Base-by-base conservation (phyloP, 768 basidiomycete genomes). In the Multifurca ochricompacta region DNA sequence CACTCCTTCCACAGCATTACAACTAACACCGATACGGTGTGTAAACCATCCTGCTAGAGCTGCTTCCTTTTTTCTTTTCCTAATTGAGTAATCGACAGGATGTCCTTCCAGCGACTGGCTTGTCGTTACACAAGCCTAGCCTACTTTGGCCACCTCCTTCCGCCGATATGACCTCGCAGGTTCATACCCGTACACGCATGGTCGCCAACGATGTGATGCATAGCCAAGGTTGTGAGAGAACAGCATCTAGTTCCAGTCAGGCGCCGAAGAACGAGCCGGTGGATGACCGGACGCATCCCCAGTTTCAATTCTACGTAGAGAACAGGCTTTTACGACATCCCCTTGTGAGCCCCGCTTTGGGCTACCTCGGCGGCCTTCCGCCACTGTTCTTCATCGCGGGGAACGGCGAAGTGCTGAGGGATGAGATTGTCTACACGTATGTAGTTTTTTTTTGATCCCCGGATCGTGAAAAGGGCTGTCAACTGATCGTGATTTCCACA, bases 1-100 rank as follows among this genome's bases (percentile, higher is more conserved):
- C 95, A 98, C 67, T 92, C 89, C 1, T 97, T 98, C 68, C 89
- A 91, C 0, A 91, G 87, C 62, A 78, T 93, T 37, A 78, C 89
- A 62, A 71, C 74, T 32, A 96, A 98, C 66, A 91, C 88, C 1
- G 74, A 78, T 3, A 91, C 91, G 48, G 92, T 89, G 62, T 59
- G 75, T 67, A 19, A 16, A 42, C 3, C 23, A 25, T n/a, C n/a
- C n/a, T n/a, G 9, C 1, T 13, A 40, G 11, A 19, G n/a, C 18
- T 14, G 41, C 10, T 16, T 2, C 44, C 6, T 28, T 19, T 18
- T 18, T 13, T 43, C 14, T 43, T 11, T 27, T 6, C 13, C 4
- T 37, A 47, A 13, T 54, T 50, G 30, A 31, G 28, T 31, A 27
- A 14, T 3, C 10, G 2, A 4, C 39, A 91, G 89, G 91, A 94